These are phyloP conservation scores for Auriscalpium microsporum DNA, from an alignment of 768 basidiomycete species.

Conservation along the genomic window DNA sequence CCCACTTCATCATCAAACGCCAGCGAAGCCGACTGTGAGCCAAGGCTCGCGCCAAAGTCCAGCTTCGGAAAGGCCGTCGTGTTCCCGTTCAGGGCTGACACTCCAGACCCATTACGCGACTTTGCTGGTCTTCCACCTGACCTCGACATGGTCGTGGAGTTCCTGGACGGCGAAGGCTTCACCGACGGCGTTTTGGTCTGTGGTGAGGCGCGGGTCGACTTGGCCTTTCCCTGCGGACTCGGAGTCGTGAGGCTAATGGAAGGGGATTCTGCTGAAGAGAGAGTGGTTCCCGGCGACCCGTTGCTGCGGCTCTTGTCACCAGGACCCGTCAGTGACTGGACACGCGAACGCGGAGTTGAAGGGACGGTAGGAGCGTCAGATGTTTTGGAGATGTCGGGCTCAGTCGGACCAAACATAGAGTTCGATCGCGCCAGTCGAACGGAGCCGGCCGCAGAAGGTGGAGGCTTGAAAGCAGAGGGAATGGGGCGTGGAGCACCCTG, in stretches of 20 bases:
- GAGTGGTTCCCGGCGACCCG: constrained; percentile 11
- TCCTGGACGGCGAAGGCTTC: constrained; percentile 8
- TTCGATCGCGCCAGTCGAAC: constrained; percentile 19
- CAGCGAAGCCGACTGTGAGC: constrained; percentile 23
- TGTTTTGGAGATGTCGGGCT: constrained; percentile 13
- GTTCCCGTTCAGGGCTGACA: constrained; percentile 2
- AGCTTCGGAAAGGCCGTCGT: constrained; percentile 3
- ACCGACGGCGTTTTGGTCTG: constrained; percentile 14
- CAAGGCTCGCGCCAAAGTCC: constrained; percentile 13
- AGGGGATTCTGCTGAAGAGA: constrained; percentile 11
- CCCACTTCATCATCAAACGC: constrained; percentile 15
- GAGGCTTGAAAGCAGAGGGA: constrained; percentile 13
- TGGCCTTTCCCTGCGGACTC: constrained; percentile 8
- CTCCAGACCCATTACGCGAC: constrained; percentile 13
- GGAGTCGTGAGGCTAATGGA: constrained; percentile 8
- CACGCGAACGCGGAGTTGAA: constrained; percentile 31
- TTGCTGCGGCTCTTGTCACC: constrained; percentile 21
- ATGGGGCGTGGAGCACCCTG: constrained; percentile 10
- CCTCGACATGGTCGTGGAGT: constrained; percentile 16
- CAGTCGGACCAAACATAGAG: constrained; percentile 12
- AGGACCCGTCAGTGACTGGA: constrained; percentile 38
- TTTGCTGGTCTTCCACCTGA: constrained; percentile 18
- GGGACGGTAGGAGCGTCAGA: not conserved
- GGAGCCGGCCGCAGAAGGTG: constrained; percentile 23
- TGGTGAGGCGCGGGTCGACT: constrained; percentile 3